Conservation (phyloP, 306 rosid genomes). For the Vigna unguiculata region DNA sequence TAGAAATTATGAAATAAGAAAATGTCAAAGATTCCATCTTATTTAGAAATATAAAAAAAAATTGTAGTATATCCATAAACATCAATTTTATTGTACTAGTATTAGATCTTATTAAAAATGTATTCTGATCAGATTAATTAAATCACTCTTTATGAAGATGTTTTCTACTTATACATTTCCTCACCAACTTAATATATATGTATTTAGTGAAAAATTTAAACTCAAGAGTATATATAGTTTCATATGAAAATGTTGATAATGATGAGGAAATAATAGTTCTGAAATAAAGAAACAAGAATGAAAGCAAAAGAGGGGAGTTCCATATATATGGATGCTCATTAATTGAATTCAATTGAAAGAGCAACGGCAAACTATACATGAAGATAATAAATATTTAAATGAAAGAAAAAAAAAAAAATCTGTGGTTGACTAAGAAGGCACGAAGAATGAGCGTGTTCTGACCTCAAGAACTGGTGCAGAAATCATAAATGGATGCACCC, state of each 20-base stretch:
- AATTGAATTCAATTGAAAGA: conserved; percentile 37
- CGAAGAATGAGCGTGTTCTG: conserved; percentile 38
- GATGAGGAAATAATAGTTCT: neutral
- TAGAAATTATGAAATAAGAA: neutral
- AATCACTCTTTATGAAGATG: no score
- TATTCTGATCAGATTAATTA: no score
- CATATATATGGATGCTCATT: conserved; percentile 4
- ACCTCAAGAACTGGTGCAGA: conserved; percentile 22
- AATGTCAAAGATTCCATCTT: neutral
- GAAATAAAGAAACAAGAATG: neutral
- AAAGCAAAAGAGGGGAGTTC: neutral
- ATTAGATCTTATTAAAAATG: no score
- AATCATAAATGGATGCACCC: conserved; percentile 41
- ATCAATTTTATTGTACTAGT: no score
- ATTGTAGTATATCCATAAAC: no score
- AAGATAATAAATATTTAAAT: neutral
- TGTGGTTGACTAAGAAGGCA: conserved; percentile 36
- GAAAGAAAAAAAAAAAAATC: conserved; percentile 14
- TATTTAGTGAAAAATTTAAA: no score
- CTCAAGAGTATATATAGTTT: no score
- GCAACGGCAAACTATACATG: conserved; percentile 43
- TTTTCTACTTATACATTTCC: no score
- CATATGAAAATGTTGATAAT: neutral
- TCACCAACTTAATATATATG: no score
- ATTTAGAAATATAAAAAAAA: no score